Evolutionary conservation across 768 basidiomycete genomes (phyloP), one percentile per base, ranked within the genome.

Genomic region (Pisolithus orientalis): DNA sequence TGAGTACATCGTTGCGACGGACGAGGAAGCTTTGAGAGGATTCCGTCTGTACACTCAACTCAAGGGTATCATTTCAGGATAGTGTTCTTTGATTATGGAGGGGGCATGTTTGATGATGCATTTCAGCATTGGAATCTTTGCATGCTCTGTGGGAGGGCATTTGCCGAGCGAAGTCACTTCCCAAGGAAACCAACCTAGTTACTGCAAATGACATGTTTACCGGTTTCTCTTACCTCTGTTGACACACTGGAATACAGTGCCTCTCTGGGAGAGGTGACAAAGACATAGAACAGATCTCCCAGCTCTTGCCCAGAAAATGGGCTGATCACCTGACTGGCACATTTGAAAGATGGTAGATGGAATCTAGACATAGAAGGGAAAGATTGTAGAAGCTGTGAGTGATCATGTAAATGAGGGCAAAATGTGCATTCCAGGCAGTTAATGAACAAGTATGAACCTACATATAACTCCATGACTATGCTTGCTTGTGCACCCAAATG

Each of bases 101-200:
- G 57, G 49, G 43, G 21, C 31, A 39, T 44, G 13, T 52, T 51
- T 52, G 17, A 61, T 38, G 21, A 28, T 29, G n/a, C 44, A 9
- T 52, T 21, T 53, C 39, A 91, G 95, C 95, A 32, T 74, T 99
- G 52, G 96, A 98, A 68, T 94, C 92, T 3, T 87, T 92, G 7
- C 95, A 99, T 70, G 96, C 94, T 21, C 82, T 99, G 62, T 98
- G 94, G 94, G 85, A 87, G 52, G 92, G 87, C 21, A 79, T 96
- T 42, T 77, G 85, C 39, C 72, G 92, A 24, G 96, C 96, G 2
- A 90, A 86, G 71, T 85, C 84, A 0, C 65, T 98, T 61, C 77
- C 90, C 0, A 88, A 87, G 63, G 91, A 94, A 53, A 71, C 83
- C 40, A 88, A 97, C 68, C 72, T 98, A 34, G 93, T 98, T 45